Evolutionary conservation across 257 asterid species (phyloP).

Genomic region (Agastache rugosa): DNA sequence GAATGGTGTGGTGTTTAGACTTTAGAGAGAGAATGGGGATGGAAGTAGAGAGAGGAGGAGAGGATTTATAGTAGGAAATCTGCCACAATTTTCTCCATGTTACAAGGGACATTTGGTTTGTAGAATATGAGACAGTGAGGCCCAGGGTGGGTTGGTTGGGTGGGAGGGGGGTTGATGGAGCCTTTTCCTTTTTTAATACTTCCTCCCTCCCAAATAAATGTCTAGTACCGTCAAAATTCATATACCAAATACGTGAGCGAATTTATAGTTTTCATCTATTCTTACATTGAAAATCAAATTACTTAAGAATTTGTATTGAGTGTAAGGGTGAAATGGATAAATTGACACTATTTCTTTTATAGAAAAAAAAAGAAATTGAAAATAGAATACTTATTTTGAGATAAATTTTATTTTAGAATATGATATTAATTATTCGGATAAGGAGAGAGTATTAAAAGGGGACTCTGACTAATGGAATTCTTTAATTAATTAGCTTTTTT

Average conservation of each 20-base stretch:
- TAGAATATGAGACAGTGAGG: slow-evolving; percentile 67
- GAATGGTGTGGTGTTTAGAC: background rate
- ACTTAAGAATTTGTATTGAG: no score
- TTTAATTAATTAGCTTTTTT: slow-evolving; percentile 3
- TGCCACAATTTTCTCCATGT: slow-evolving; percentile 86
- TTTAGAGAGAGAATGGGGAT: background rate
- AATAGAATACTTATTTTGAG: no score
- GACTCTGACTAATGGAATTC: background rate
- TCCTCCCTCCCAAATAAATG: no score
- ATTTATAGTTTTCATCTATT: no score
- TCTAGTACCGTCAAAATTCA: background rate
- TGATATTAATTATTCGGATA: no score
- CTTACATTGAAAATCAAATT: no score
- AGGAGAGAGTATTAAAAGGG: background rate
- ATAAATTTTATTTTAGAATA: no score
- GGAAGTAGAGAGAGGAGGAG: slow-evolving; percentile 37
- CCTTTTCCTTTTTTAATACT: background rate
- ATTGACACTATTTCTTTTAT: no score
- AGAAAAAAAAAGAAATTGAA: no score
- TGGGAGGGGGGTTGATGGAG: slow-evolving; percentile 18
- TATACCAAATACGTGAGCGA: no score
- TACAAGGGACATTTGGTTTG: slow-evolving; percentile 69
- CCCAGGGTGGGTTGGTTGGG: slow-evolving; percentile 21
- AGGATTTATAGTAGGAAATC: slow-evolving; percentile 53
- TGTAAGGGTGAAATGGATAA: no score